Evolutionary conservation across 2,329 filamentous ascomycete species (phyloP).

Genomic region (Colletotrichum navitas): DNA sequence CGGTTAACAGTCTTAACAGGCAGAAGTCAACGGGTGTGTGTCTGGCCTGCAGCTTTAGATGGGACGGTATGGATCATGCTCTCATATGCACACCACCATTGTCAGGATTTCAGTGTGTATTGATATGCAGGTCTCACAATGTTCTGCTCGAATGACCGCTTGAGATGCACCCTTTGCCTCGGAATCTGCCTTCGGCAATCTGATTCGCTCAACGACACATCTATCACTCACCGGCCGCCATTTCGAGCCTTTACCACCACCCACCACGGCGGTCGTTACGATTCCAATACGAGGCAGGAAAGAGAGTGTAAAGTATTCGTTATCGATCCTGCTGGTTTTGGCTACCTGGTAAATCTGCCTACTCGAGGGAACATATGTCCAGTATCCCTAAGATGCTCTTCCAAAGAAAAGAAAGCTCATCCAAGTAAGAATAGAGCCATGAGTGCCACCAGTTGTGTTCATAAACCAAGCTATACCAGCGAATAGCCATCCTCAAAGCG

Average conservation of each 20-base stretch:
- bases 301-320: background rate
- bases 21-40: constrained; percentile 33
- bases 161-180: constrained; percentile 18
- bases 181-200: constrained; percentile 5
- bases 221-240: constrained; percentile 1
- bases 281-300: background rate
- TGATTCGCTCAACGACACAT: constrained; percentile 20
- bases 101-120: constrained; percentile 12
- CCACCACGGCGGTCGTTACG: background rate
- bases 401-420: background rate
- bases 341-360: constrained; percentile 1
- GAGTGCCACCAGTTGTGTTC: background rate
- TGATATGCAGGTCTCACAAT: constrained; percentile 40
- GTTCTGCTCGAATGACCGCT: constrained; percentile 30
- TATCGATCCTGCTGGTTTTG: background rate
- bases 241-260: constrained; percentile 8
- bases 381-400: background rate
- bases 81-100: constrained; percentile 33
- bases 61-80: constrained; percentile 40
- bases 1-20: constrained; percentile 31
- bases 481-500: background rate
- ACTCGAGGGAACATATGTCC: background rate
- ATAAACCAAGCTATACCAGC: background rate
- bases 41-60: constrained; percentile 31
- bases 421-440: background rate